Conservation (phyloP, 352 stramenopile genomes). For the Phytopythium montanum region DNA sequence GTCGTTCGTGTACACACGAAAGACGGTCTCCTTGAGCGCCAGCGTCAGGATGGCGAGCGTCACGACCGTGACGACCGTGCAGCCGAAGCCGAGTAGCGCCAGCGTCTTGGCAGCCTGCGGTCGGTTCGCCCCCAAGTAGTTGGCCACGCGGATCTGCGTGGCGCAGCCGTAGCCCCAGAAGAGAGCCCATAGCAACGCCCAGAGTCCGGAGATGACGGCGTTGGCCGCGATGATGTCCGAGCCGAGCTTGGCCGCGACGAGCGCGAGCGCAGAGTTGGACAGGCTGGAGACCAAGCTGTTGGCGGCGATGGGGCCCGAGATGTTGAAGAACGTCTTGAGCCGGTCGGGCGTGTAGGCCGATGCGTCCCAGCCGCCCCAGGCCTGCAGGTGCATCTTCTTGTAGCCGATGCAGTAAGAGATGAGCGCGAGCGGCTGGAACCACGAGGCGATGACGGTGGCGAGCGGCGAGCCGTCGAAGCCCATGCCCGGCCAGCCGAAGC, state of each 20-base stretch:
- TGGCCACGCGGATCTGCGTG: conserved; percentile 57
- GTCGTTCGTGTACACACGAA: conserved; percentile 30
- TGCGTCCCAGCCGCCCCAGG: conserved; percentile 49
- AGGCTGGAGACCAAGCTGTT: conserved; percentile 46
- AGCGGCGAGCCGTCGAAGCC: conserved; percentile 59
- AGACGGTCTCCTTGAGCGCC: conserved; percentile 20
- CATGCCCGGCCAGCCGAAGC: conserved; percentile 40
- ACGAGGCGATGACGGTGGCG: conserved; percentile 51
- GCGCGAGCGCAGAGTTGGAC: conserved; percentile 41
- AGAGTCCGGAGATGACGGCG: conserved; percentile 45
- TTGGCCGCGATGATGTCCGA: conserved; percentile 53
- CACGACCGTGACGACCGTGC: conserved; percentile 33
- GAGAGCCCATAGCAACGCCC: conserved; percentile 45
- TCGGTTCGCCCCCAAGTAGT: conserved; percentile 50
- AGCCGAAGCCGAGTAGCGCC: conserved; percentile 38
- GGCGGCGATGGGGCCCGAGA: conserved; percentile 36
- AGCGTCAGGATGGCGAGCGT: conserved; percentile 29
- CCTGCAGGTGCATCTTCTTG: conserved; percentile 55
- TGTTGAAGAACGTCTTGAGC: conserved; percentile 42
- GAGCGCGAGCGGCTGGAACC: conserved; percentile 56
- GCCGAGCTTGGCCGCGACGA: conserved; percentile 49
- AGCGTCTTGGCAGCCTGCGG: conserved; percentile 43
- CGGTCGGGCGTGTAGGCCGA: conserved; percentile 35
- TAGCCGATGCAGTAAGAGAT: conserved; percentile 58
- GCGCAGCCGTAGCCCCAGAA: conserved; percentile 66